Evolutionary conservation across 768 basidiomycete genomes (phyloP).

Genomic region (Mycena floridula): DNA sequence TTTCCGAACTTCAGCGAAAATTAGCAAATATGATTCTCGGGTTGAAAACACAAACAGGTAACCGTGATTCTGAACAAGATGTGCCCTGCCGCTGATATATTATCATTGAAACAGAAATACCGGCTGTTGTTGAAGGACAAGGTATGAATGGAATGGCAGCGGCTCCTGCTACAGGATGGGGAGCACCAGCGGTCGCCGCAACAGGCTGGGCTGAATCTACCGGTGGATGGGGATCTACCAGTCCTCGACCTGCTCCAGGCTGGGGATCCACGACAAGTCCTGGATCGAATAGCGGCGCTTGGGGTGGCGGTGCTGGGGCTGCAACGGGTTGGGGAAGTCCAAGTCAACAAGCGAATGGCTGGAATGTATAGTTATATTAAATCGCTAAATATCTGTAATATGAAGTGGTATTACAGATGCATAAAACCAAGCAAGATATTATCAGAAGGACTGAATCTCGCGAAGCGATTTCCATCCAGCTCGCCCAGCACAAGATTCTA

Average conservation of each 20-base stretch:
- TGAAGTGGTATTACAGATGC: too few species aligned
- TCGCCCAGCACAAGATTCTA: too few species aligned
- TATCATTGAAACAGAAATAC: slow-evolving; percentile 33
- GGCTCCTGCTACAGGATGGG: slow-evolving; percentile 7
- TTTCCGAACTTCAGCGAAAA: slow-evolving; percentile 74
- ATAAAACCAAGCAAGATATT: too few species aligned
- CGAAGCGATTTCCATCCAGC: too few species aligned
- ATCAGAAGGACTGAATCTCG: too few species aligned
- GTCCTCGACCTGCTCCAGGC: slow-evolving; percentile 16
- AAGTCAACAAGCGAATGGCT: slow-evolving; percentile 44
- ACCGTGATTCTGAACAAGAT: too few species aligned
- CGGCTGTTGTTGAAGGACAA: slow-evolving; percentile 15
- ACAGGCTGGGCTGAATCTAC: slow-evolving; percentile 25
- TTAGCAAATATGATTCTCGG: slow-evolving; percentile 74
- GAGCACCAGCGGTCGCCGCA: slow-evolving; percentile 12
- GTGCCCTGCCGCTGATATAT: slow-evolving; percentile 53
- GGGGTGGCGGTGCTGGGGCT: slow-evolving; percentile 29
- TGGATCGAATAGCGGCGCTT: slow-evolving; percentile 18
- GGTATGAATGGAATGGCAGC: slow-evolving; percentile 12
- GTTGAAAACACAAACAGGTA: slow-evolving; percentile 61
- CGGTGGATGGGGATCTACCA: slow-evolving; percentile 22
- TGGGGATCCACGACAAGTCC: slow-evolving; percentile 30
- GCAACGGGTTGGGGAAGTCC: slow-evolving; percentile 46
- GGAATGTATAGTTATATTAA: slow-evolving; percentile 42
- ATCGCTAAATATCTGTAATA: too few species aligned